Evolutionary conservation across 495 filamentous ascomycete genomes (phyloP), one percentile per base, ranked within the genome.

Genomic region (Penicillium salamii): DNA sequence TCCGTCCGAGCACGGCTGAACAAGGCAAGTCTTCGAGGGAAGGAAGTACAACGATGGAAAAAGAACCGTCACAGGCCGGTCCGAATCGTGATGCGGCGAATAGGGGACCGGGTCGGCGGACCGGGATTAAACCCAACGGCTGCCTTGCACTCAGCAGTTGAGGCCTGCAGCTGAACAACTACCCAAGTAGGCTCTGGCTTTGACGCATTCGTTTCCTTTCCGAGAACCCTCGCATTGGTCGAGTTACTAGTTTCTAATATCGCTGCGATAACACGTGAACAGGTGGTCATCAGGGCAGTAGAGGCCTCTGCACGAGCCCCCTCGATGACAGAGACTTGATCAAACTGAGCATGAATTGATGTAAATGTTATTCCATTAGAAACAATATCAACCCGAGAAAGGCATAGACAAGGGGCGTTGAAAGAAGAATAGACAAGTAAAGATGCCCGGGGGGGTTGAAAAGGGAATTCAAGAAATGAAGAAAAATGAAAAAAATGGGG

Each of bases 361-460:
- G 46, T 44, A 52, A 55, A 46, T 36, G 50, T 33, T 57, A 45
- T 45, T 57, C 42, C 55, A 59, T 59, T 67, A 50, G 47, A 57
- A 48, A 59, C 50, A 57, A 65, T 62, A 62, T 59, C 43, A 48
- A 57, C 58, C 60, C 63, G 57, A 48, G 36, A 63, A 59, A 58
- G 34, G 56, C 46, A 54, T 52, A 50, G 43, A 58, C 57, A 58
- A 48, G 24, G 38, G 54, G 34, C 20, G 14, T 13, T 32, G 28
- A 36, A 42, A 29, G 28, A 46, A 47, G 42, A 56, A 50, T 20
- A 29, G 15, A 20, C 44, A 28, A 21, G 19, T 39, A 31, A 40
- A 21, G 29, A 48, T 40, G 35, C n/a, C 32, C 43, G 24, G 42
- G 33, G 20, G 14, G 11, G 32, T 20, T 29, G 42, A 28, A 47